Evolutionary conservation across 1,284 basidiomycete species (phyloP).

Genomic region (Papiliotrema laurentii): DNA sequence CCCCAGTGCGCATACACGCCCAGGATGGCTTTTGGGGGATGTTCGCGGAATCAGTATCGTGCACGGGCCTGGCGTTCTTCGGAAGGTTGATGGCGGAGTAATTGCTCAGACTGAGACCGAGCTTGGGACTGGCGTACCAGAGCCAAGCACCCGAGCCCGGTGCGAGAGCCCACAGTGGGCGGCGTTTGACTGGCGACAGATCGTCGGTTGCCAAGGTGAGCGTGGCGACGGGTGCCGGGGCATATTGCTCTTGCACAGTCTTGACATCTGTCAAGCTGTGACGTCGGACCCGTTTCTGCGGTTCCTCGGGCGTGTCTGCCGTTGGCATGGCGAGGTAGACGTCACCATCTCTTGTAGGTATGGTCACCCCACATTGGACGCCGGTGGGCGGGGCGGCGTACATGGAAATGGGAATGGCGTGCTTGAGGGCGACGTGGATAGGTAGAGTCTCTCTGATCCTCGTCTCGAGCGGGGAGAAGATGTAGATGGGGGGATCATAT

Average conservation of each 20-base stretch:
- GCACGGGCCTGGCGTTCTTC: too few species aligned
- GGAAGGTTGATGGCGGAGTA: conserved; percentile 36
- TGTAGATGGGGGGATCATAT: conserved; percentile 26
- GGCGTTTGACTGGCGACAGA: conserved; percentile 12
- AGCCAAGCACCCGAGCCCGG: conserved; percentile 29
- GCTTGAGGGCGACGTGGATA: conserved; percentile 25
- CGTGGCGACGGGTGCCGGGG: conserved; percentile 24
- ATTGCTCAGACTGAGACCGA: conserved; percentile 30
- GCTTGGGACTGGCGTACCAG: conserved; percentile 26
- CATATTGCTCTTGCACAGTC: conserved; percentile 8
- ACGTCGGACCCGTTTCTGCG: not conserved
- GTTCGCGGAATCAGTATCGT: too few species aligned
- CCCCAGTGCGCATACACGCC: too few species aligned
- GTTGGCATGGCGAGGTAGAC: not conserved
- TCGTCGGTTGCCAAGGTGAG: conserved; percentile 12
- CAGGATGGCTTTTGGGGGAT: too few species aligned
- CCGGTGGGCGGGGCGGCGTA: conserved; percentile 25
- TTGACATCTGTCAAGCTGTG: not conserved
- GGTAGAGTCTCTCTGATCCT: conserved; percentile 28
- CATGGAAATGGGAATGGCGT: conserved; percentile 43
- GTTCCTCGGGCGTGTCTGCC: not conserved
- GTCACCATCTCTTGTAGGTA: not conserved
- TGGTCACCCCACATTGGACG: too few species aligned
- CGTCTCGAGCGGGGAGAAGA: conserved; percentile 40
- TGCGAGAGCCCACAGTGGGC: conserved; percentile 36